Evolutionary conservation across 1,284 basidiomycete genomes (phyloP), one percentile per base, ranked within the genome.

Genomic region (Trichosporon asahii): DNA sequence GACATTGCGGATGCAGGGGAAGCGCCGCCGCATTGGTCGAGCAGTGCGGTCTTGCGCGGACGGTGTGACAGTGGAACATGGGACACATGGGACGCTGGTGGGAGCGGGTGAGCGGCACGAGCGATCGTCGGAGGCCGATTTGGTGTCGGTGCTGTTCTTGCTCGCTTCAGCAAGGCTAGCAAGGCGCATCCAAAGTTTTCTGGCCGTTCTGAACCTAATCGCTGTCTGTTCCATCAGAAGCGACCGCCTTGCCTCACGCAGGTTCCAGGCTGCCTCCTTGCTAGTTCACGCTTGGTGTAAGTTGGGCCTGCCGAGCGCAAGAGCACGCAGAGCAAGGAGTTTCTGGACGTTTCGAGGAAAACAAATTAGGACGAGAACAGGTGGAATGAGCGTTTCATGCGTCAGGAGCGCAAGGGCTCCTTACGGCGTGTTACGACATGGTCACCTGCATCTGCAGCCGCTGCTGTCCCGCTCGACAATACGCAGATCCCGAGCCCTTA

Each of bases 341-440:
- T 23, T 53, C 49, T 53, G 21, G 49, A 23, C 21, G 23, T 12
- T 8, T 21, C 8, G 21, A 53, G 49, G n/a, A n/a, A n/a, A n/a
- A n/a, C n/a, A n/a, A n/a, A n/a, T n/a, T n/a, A n/a, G n/a, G n/a
- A 53, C 11, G 23, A 53, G 7, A 15, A 29, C 4, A 31, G 15
- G 57, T 61, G 57, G 57, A 61, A 61, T 31, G 29, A 33, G 57
- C 57, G 57, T 61, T 61, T 61, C 57, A 61, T n/a, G 27, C 15
- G 27, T 29, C 57, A 61, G 57, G 29, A 61, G 15, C 15, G 8
- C 14, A 14, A 31, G 57, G 14, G 27, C 57, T 31, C 5, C 57
- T 18, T 61, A 29, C 27, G 27, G 18, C 57, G 29, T 31, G 27
- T n/a, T 61, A 31, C 55, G 55, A 60, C 55, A 60, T 60, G 55